Base-by-base conservation (phyloP, 2,329 filamentous ascomycete species). In the Fusarium sp. region DNA sequence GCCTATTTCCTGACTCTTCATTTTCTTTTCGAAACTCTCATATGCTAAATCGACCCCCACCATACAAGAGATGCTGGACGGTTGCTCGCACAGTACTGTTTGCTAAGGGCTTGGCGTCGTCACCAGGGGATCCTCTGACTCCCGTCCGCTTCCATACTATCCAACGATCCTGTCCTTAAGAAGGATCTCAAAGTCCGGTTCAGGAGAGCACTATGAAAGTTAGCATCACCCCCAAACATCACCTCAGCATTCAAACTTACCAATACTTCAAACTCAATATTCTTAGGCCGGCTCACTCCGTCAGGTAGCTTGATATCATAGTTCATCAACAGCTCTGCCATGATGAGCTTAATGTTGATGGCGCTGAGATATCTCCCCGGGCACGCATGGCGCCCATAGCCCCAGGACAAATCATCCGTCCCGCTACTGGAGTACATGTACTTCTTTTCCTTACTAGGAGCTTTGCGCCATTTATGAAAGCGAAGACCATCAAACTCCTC, bases 341-440 rank as follows among this genome's bases (percentile, higher is more conserved):
- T 44, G 38, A 76, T 69, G 6, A 76, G 62, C 42, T 76, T 76
- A 17, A 76, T 75, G 22, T 76, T 74, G 2, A 73, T 62, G 2
- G 59, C 63, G 2, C 72, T 74, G 0, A 76, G 41, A 20, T 75
- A 76, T 0, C 74, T 58, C 0, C 74, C 74, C 0, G 74, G 74
- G 13, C 74, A 76, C 1, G 74, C 75, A 24, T 76, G 66, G 12
- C 73, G 57, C 0, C 74, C 74, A 11, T 66, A 72, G 0, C 74
- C 74, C 58, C 73, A 76, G 0, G 57, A 63, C 4, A 76, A 36
- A 6, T 72, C 67, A 41, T 63, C 53, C 3, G 50, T 45, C 1
- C 69, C 69, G 4, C 66, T 70, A 12, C 68, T 75, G 8, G 64
- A 63, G 15, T 75, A 76, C 15, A 58, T 47, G 36, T 60, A 65